Percentiles rank a stretch among this genome's conserved stretches.
Conservation (phyloP, 257 asterid genomes). For the Rhazya stricta region DNA sequence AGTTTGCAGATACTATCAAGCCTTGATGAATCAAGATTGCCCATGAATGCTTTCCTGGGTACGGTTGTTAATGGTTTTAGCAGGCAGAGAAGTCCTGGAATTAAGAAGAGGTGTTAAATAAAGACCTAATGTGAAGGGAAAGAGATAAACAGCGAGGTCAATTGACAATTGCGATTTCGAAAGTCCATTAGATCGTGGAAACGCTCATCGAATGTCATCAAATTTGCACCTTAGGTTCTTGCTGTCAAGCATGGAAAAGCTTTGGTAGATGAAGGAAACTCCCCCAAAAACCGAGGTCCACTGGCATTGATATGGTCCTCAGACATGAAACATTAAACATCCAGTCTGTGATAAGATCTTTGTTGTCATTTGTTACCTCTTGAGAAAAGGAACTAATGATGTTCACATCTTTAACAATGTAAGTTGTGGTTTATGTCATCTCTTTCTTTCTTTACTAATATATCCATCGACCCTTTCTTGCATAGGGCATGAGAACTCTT, state of each 20-base stretch:
- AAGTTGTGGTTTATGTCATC: not conserved
- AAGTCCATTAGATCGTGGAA: not conserved
- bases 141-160: not conserved
- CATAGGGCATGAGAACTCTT: not conserved
- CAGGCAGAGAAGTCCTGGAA: not conserved
- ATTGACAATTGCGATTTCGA: not conserved
- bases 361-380: slow-evolving; percentile 1
- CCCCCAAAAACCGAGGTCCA: slow-evolving; percentile 4
- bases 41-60: not conserved
- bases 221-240: not conserved
- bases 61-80: not conserved
- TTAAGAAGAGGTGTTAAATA: not conserved
- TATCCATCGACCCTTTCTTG: not conserved
- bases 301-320: not conserved
- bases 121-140: not conserved
- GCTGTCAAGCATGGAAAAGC: slow-evolving; percentile 6
- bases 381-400: not conserved
- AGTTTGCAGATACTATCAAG: not conserved
- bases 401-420: not conserved
- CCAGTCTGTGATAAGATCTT: not conserved
- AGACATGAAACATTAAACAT: not conserved
- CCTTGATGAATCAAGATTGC: not conserved
- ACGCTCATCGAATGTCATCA: not conserved
- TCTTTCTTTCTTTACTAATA: not conserved
- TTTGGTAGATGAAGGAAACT: not conserved